phyloP scores from a whole-genome alignment of 768 basidiomycete genomes.

The Serpula lacrymans region DNA sequence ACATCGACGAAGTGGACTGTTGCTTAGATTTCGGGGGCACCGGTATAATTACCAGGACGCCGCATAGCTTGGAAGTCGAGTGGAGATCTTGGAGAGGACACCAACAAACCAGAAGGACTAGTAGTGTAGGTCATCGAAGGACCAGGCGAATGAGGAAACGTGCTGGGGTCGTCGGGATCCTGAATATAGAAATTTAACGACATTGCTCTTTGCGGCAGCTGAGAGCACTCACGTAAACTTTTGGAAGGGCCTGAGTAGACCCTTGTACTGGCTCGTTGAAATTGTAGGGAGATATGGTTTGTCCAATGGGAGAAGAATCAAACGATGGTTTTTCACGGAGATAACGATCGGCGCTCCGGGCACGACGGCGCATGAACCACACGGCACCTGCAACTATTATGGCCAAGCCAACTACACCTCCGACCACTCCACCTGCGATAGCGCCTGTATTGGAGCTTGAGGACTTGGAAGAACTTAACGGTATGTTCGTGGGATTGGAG shows the following conservation, averaged over 20 bases:
- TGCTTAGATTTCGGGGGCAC: conserved; percentile 9
- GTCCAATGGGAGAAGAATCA: too few relatives aligned
- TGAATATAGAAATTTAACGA: neutral
- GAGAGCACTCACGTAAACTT: neutral
- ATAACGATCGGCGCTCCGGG: conserved; percentile 21
- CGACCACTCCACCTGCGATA: conserved; percentile 19
- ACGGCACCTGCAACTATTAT: conserved; percentile 7
- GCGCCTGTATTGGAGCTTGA: conserved; percentile 7
- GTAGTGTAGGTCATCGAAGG: neutral
- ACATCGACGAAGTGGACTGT: too few relatives aligned
- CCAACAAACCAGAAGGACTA: neutral
- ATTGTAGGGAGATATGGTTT: neutral
- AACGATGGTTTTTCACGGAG: conserved; percentile 16
- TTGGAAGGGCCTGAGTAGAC: neutral
- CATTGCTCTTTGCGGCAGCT: neutral
- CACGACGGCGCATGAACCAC: conserved; percentile 21
- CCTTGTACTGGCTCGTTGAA: too few relatives aligned
- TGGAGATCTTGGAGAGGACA: too few relatives aligned
- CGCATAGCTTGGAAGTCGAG: too few relatives aligned
- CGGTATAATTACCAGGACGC: conserved; percentile 2
- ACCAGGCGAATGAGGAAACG: conserved; percentile 4
- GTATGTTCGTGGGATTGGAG: neutral
- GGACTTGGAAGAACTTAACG: neutral
- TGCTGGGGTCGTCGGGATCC: conserved; percentile 9
- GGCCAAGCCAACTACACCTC: conserved; percentile 9